Evolutionary conservation across 208 protist genomes (phyloP), one percentile per base, ranked within the genome.

Genomic region (Crithidia acanthocephali): DNA sequence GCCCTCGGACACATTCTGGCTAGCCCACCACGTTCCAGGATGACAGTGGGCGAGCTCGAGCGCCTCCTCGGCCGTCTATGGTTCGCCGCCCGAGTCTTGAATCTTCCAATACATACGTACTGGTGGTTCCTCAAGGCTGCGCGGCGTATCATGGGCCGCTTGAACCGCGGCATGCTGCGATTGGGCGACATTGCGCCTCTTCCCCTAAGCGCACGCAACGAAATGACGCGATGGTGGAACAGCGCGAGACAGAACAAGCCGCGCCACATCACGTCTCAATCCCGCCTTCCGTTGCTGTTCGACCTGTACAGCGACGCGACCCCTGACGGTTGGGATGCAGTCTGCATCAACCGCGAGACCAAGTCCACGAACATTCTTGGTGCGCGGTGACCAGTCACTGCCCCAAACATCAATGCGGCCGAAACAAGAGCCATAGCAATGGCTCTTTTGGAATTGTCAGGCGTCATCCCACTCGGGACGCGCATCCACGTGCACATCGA

Each of bases 51-150:
- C 35, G 30, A 40, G 9, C 53, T 59, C 30, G 53, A 59, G 30
- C 53, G 30, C 8, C 30, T 59, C 7, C 30, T 59, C 13, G 53
- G 53, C 5, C 53, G 30, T 6, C 30, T 42, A 5, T 59, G 53
- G 30, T 59, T 59, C 30, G 53, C 53, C 7, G 53, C 53, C 8
- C 53, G 7, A 22, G 11, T 40, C 27, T 23, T 33, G 15, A 16
- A 5, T 2, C 53, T 40, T 0, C 53, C 53, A 5, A 59, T 40
- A 2, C 53, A 59, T 30, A 25, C 11, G 5, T 40, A 40, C 30
- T 59, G 53, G 53, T 40, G 25, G 53, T 23, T 59, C 30, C 10
- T 59, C 15, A 33, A 59, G 40, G 9, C 53, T 30, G 30, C 53
- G 4, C 53, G 53, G 8, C 53, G 53, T 22, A 59, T 59, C 27